phyloP scores from a whole-genome alignment of 257 asterid species.

The Leptodermis oblonga region DNA sequence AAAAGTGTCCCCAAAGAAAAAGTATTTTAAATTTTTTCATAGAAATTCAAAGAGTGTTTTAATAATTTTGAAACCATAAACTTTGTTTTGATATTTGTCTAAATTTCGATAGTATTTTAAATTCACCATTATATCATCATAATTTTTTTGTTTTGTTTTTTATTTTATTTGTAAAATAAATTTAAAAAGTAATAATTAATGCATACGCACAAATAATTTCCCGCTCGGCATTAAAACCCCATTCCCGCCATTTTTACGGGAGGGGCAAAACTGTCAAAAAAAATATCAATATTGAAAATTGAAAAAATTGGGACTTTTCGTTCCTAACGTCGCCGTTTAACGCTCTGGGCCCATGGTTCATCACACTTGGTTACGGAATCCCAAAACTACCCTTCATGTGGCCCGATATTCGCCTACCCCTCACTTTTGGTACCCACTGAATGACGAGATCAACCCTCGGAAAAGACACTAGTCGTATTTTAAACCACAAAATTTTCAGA shows the following conservation, averaged over 20 bases:
- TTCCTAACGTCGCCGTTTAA: slow-evolving; percentile 15
- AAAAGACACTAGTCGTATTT: background rate
- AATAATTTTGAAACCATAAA: too few relatives aligned
- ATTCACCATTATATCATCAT: too few relatives aligned
- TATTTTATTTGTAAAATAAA: too few relatives aligned
- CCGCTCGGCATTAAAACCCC: slow-evolving; percentile 8
- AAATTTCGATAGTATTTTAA: too few relatives aligned
- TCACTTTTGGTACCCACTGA: background rate
- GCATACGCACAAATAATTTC: background rate
- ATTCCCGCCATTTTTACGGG: slow-evolving; percentile 34
- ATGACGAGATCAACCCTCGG: slow-evolving; percentile 2
- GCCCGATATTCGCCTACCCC: background rate
- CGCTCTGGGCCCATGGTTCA: background rate
- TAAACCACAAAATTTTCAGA: background rate
- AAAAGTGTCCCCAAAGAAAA: too few relatives aligned
- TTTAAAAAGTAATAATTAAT: too few relatives aligned
- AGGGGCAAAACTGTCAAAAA: background rate
- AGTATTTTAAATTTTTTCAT: too few relatives aligned
- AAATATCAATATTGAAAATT: too few relatives aligned
- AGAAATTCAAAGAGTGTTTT: too few relatives aligned
- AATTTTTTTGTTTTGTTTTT: too few relatives aligned
- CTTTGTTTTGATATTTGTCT: too few relatives aligned
- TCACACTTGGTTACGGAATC: too few relatives aligned
- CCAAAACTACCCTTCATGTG: slow-evolving; percentile 11
- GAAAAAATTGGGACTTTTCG: background rate